Evolutionary conservation across 2,329 filamentous ascomycete species (phyloP).

Genomic region (Aspergillus proliferans): DNA sequence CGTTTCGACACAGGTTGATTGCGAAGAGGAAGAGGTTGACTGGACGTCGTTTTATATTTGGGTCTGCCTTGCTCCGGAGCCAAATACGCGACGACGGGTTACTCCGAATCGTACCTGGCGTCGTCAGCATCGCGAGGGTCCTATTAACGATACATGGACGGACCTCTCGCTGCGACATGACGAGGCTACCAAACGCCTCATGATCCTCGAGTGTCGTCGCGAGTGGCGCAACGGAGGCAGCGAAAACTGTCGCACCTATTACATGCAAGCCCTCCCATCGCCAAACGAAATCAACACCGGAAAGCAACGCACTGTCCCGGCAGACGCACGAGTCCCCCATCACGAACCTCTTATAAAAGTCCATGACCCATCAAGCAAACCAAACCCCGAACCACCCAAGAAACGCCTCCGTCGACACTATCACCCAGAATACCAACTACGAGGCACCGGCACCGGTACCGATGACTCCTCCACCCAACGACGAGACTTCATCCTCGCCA

Average conservation of each 20-base stretch:
- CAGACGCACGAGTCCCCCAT: slow-evolving; percentile 13
- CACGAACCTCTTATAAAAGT: slow-evolving; percentile 26
- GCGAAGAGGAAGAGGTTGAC: slow-evolving; percentile 57
- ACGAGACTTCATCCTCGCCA: slow-evolving; percentile 39
- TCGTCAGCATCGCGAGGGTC: slow-evolving; percentile 61
- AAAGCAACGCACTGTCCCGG: slow-evolving; percentile 7
- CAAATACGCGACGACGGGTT: slow-evolving; percentile 31
- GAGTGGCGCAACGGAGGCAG: slow-evolving; percentile 59
- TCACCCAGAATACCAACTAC: slow-evolving; percentile 33
- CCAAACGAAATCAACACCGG: slow-evolving; percentile 19
- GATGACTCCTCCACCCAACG: slow-evolving; percentile 8
- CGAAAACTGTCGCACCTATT: slow-evolving; percentile 59
- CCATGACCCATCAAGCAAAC: slow-evolving; percentile 18
- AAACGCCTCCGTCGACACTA: slow-evolving; percentile 35
- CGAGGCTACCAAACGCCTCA: slow-evolving; percentile 51
- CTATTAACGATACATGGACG: slow-evolving; percentile 69
- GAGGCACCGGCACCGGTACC: slow-evolving; percentile 4
- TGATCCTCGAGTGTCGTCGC: slow-evolving; percentile 61
- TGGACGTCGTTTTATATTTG: slow-evolving; percentile 66
- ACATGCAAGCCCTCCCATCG: slow-evolving; percentile 43
- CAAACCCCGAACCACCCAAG: slow-evolving; percentile 30
- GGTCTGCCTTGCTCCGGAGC: slow-evolving; percentile 53
- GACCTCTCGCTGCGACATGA: slow-evolving; percentile 58
- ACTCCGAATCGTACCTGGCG: slow-evolving; percentile 55
- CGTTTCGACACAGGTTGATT: slow-evolving; percentile 59